A percentile compares a stretch with the other conserved stretches of the same genome.
These are phyloP conservation scores for Pseudogymnoascus pannorum DNA, from an alignment of 2,329 filamentous ascomycete genomes.

Conservation along the genomic window DNA sequence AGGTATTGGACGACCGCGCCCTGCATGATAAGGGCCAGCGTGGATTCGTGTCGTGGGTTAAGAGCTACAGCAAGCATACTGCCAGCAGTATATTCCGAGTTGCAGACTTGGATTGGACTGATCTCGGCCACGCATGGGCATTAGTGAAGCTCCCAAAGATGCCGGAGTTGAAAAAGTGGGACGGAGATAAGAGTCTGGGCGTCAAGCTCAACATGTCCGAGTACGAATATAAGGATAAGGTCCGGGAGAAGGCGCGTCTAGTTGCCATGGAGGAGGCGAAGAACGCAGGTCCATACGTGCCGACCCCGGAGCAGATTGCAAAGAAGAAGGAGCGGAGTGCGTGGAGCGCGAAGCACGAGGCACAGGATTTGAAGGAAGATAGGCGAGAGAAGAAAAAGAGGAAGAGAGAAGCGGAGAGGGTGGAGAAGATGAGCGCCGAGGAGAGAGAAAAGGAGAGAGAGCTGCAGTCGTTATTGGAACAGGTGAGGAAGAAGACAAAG, in stretches of 20 bases:
- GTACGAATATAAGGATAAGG: conserved; percentile 66
- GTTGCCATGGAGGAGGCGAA: conserved; percentile 46
- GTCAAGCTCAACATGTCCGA: conserved; percentile 59
- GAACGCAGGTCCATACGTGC: conserved; percentile 32
- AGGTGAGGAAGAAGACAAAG: conserved; percentile 45
- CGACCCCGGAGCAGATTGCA: conserved; percentile 38
- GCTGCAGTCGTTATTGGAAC: conserved; percentile 55
- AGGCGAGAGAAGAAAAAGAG: conserved; percentile 58
- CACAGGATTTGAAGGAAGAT: conserved; percentile 53
- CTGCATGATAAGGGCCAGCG: conserved; percentile 79
- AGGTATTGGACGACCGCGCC: conserved; percentile 45
- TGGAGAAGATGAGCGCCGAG: conserved; percentile 61
- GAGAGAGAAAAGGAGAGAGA: conserved; percentile 57
- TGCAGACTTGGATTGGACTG: conserved; percentile 74
- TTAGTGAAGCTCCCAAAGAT: conserved; percentile 83
- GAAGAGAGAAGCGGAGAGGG: conserved; percentile 55
- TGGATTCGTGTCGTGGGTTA: conserved; percentile 89
- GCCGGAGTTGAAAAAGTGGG: conserved; percentile 76
- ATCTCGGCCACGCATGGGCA: conserved; percentile 76
- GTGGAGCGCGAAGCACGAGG: conserved; percentile 66
- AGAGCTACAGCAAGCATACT: conserved; percentile 85
- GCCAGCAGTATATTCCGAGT: conserved; percentile 86
- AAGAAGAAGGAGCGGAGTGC: conserved; percentile 59
- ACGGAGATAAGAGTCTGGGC: conserved; percentile 57
- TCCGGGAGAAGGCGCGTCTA: conserved; percentile 57